phyloP scores from a whole-genome alignment of 371 early-diverging fungal genomes.

The Syncephalastrum monosporum region DNA sequence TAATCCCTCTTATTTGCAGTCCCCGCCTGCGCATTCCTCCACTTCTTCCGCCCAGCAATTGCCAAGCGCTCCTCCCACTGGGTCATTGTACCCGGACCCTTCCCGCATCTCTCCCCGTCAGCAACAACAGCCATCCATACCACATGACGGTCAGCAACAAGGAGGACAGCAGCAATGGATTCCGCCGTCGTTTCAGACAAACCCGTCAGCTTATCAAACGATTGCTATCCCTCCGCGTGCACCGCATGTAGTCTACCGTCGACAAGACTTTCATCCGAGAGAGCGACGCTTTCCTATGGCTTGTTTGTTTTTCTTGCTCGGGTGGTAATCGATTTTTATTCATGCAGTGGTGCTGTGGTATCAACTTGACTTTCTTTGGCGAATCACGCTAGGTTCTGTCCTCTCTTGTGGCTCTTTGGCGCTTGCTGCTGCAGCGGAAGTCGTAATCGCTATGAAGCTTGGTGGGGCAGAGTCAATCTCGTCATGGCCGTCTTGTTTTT shows the following conservation, averaged over 20 bases:
- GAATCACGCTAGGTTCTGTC: slow-evolving; percentile 15
- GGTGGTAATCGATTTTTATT: slow-evolving; percentile 11
- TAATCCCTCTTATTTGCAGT: slow-evolving; percentile 14
- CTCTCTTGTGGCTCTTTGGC: slow-evolving; percentile 22
- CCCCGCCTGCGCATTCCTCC: slow-evolving; percentile 4
- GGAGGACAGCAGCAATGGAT: neutral
- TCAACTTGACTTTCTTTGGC: neutral
- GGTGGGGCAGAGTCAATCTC: slow-evolving; percentile 24
- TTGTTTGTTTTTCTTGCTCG: slow-evolving; percentile 23
- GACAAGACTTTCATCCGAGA: slow-evolving; percentile 3
- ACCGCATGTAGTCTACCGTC: neutral
- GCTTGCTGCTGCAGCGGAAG: slow-evolving; percentile 27
- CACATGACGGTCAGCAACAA: too few relatives aligned
- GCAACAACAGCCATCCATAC: too few relatives aligned
- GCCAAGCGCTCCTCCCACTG: too few relatives aligned
- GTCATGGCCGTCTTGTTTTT: slow-evolving; percentile 22
- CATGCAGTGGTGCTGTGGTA: neutral
- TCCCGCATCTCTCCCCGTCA: neutral
- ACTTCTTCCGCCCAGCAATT: neutral
- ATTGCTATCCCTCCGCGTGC: slow-evolving; percentile 9
- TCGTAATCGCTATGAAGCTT: slow-evolving; percentile 23
- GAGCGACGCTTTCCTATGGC: slow-evolving; percentile 25
- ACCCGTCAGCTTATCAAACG: slow-evolving; percentile 14
- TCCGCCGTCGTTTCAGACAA: slow-evolving; percentile 3
- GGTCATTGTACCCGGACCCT: neutral